Conservation (phyloP, 805 yeast genomes). For the Candida stauntonica region DNA sequence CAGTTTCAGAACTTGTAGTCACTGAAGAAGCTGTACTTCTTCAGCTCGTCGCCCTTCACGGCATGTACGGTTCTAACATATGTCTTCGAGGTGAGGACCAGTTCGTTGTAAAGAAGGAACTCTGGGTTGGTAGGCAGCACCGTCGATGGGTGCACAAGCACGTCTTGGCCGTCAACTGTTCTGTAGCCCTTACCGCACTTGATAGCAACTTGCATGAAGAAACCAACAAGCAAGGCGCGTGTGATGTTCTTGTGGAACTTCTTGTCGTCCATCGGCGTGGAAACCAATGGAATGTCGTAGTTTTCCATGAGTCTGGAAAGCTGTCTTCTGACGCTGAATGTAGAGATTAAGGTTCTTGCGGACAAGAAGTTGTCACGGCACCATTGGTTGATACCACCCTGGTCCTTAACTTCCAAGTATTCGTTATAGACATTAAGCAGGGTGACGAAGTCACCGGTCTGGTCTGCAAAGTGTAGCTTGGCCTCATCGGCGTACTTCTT, state of each 20-base stretch:
- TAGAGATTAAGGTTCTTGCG: constrained; percentile 76
- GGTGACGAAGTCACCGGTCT: constrained; percentile 93
- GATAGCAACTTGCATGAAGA: constrained; percentile 98
- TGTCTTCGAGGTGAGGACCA: constrained; percentile 88
- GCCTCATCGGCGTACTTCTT: constrained; percentile 88
- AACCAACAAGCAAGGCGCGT: constrained; percentile 86
- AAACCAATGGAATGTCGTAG: constrained; percentile 65
- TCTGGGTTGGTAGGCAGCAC: constrained; percentile 85
- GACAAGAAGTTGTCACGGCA: constrained; percentile 87
- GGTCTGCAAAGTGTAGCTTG: constrained; percentile 82
- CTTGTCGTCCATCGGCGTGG: constrained; percentile 61
- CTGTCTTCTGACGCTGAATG: constrained; percentile 84
- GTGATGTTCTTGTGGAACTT: constrained; percentile 76
- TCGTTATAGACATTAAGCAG: constrained; percentile 84
- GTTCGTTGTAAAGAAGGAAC: constrained; percentile 93
- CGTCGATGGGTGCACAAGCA: constrained; percentile 88
- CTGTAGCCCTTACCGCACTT: constrained; percentile 84
- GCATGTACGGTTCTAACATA: constrained; percentile 92
- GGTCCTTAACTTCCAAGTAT: constrained; percentile 72
- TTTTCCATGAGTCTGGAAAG: constrained; percentile 78
- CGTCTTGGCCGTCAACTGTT: constrained; percentile 96
- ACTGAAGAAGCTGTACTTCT: constrained; percentile 27
- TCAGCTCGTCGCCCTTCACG: constrained; percentile 76
- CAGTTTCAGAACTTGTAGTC: constrained; percentile 24
- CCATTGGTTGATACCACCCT: constrained; percentile 71